Evolutionary conservation across 2,329 filamentous ascomycete species (phyloP).

Genomic region (Fusarium gaditjirri): DNA sequence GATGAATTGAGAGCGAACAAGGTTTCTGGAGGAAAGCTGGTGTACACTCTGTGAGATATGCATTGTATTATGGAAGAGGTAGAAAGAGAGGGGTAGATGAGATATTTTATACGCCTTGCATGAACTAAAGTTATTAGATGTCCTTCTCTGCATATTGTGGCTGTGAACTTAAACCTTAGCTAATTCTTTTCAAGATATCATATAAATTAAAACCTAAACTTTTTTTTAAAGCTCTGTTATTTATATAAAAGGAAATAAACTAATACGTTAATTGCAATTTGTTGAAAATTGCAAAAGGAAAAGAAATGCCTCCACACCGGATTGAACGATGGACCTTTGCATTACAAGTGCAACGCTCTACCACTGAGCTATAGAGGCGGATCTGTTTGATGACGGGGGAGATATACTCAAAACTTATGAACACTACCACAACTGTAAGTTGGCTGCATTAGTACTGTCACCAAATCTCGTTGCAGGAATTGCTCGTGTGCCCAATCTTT

Average conservation of each 20-base stretch:
- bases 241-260: neutral
- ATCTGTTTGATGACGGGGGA: neutral
- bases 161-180: neutral
- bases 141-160: neutral
- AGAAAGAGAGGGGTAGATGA: neutral
- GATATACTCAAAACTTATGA: fast-evolving
- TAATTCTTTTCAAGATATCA: too few species aligned
- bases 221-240: too few species aligned
- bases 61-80: neutral
- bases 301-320: constrained; percentile 23
- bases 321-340: constrained; percentile 34
- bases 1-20: constrained; percentile 10
- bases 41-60: constrained; percentile 8
- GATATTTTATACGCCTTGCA: neutral
- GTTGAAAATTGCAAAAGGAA: neutral
- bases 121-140: neutral
- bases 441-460: neutral
- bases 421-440: fast-evolving
- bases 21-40: constrained; percentile 6
- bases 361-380: constrained; percentile 34
- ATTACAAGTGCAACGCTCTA: constrained; percentile 35
- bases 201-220: too few species aligned
- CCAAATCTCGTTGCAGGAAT: neutral
- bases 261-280: neutral
- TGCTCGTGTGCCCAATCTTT: constrained; percentile 3